phyloP scores from a whole-genome alignment of 345 rosid species.

The Sapria himalayana region DNA sequence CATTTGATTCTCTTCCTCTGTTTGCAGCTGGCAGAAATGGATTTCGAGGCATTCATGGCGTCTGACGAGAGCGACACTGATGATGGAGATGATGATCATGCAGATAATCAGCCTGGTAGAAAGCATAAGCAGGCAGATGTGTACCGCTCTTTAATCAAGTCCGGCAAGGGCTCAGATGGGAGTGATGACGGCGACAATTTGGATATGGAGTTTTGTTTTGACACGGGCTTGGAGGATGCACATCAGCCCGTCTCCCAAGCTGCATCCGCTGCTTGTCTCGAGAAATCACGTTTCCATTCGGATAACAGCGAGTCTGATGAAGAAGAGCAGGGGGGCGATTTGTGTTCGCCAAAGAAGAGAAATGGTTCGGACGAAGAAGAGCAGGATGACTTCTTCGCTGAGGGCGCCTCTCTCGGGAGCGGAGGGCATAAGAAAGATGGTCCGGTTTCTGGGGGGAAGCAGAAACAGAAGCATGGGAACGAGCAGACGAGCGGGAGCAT shows the following conservation, averaged over 20 bases:
- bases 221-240: constrained; percentile 76
- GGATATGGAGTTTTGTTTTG: constrained; percentile 89
- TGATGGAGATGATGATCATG: constrained; percentile 17
- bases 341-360: constrained; percentile 56
- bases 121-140: constrained; percentile 26
- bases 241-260: too few species aligned
- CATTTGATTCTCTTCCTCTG: constrained; percentile 9
- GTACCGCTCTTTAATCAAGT: constrained; percentile 44
- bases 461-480: constrained; percentile 15
- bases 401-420: constrained; percentile 31
- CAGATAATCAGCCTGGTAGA: constrained; percentile 19
- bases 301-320: constrained; percentile 18
- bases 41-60: constrained; percentile 69
- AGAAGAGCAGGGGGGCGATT: constrained; percentile 23
- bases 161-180: constrained; percentile 44
- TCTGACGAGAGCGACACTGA: constrained; percentile 62
- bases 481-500: constrained; percentile 31
- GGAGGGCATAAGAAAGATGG: constrained; percentile 24
- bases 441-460: constrained; percentile 10
- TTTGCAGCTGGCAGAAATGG: constrained; percentile 54
- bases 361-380: constrained; percentile 27
- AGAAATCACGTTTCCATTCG: too few species aligned
- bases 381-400: constrained; percentile 50
- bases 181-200: constrained; percentile 34
- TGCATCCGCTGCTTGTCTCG: too few species aligned